Conservation (phyloP, 2,329 filamentous ascomycete species). For the Ceratocystis colombiana region DNA sequence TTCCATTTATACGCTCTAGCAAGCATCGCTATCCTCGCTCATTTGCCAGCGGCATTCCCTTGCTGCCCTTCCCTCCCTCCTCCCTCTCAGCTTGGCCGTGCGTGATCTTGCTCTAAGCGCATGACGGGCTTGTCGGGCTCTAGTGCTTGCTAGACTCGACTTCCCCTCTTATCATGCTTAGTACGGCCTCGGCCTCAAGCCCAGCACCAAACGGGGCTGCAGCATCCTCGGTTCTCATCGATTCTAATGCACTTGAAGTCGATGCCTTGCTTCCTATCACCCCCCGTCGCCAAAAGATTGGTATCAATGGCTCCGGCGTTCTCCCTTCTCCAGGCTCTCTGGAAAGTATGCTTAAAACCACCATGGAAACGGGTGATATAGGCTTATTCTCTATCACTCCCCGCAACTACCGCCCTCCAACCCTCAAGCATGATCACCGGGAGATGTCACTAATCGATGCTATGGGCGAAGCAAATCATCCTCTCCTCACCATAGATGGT, state of each 20-base stretch:
- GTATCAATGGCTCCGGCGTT: slow-evolving; percentile 28
- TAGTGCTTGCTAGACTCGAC: slow-evolving; percentile 4
- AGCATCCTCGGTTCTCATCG: slow-evolving; percentile 7
- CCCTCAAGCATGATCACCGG: slow-evolving; percentile 19
- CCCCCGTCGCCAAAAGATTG: slow-evolving; percentile 23
- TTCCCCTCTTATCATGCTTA: slow-evolving; percentile 19
- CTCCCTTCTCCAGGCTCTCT: slow-evolving; percentile 44
- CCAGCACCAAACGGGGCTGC: slow-evolving; percentile 14
- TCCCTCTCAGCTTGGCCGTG: neutral
- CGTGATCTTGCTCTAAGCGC: slow-evolving; percentile 8
- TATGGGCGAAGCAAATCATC: slow-evolving; percentile 23
- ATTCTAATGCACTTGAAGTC: slow-evolving; percentile 13
- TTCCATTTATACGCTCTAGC: neutral
- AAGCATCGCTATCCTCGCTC: slow-evolving; percentile 1
- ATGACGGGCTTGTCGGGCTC: slow-evolving; percentile 13
- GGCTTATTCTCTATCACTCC: slow-evolving; percentile 49
- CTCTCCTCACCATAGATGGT: slow-evolving; percentile 14
- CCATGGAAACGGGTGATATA: slow-evolving; percentile 56
- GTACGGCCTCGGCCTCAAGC: slow-evolving; percentile 12
- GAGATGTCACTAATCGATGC: slow-evolving; percentile 24
- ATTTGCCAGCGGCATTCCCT: neutral
- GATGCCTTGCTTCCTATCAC: slow-evolving; percentile 22
- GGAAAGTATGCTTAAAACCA: slow-evolving; percentile 56
- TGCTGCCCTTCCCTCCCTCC: neutral
- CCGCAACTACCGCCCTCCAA: slow-evolving; percentile 23